These are phyloP conservation scores for Periglandula ipomoeae DNA, from an alignment of 2,329 filamentous ascomycete species.

Conservation along the genomic window DNA sequence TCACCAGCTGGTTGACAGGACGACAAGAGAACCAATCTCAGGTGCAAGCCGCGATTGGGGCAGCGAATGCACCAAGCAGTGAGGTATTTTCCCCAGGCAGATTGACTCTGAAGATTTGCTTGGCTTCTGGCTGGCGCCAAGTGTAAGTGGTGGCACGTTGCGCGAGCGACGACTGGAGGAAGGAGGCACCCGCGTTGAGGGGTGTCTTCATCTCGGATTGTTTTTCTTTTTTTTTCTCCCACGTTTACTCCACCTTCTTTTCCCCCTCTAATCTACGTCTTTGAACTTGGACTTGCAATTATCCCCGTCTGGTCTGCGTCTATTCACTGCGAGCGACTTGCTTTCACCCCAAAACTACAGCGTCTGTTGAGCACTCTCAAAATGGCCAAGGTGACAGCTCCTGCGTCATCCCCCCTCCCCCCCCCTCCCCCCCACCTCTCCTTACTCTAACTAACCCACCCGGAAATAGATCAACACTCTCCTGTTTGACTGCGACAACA, in stretches of 20 bases:
- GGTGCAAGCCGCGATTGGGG: too few relatives aligned
- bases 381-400: constrained; percentile 7
- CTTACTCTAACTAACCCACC: not conserved
- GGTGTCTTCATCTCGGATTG: not conserved
- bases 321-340: too few relatives aligned
- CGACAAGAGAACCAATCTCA: too few relatives aligned
- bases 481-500: constrained; percentile 81
- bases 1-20: too few relatives aligned
- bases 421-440: not conserved
- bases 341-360: too few relatives aligned
- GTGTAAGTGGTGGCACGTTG: not conserved
- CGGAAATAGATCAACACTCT: constrained; percentile 51
- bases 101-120: not conserved
- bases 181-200: not conserved
- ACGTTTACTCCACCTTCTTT: not conserved
- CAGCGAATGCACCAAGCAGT: too few relatives aligned
- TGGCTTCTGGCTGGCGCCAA: not conserved
- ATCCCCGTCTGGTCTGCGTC: not conserved
- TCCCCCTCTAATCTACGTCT: not conserved
- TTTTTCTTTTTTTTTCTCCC: not conserved
- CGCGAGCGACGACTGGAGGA: not conserved
- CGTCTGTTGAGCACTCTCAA: not conserved
- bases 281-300: not conserved
- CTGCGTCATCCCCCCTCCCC: not conserved
- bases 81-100: not conserved